Conservation (phyloP, 257 asterid genomes). For the Prunella vulgaris region DNA sequence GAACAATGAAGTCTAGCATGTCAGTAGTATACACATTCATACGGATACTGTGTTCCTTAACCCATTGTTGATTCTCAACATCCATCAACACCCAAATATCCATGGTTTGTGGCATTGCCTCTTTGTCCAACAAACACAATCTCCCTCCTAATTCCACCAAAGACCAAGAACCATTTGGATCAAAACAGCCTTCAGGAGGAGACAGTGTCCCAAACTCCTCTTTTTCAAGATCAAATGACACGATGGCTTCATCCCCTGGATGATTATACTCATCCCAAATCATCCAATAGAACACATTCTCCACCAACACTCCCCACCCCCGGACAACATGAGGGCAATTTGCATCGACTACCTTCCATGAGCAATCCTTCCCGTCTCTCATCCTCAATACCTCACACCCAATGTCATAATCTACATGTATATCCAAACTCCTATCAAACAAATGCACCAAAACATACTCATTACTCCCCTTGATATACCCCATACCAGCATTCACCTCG, state of each 20-base stretch:
- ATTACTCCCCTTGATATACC: constrained; percentile 39
- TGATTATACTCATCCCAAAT: constrained; percentile 49
- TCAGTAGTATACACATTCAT: constrained; percentile 32
- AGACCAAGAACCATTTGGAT: constrained; percentile 41
- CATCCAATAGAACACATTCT: constrained; percentile 52
- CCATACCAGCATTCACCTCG: constrained; percentile 54
- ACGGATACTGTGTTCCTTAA: constrained; percentile 35
- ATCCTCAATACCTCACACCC: constrained; percentile 52
- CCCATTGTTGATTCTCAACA: constrained; percentile 38
- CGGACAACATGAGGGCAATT: constrained; percentile 46
- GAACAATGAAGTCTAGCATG: constrained; percentile 28
- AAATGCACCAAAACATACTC: constrained; percentile 58
- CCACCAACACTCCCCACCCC: constrained; percentile 57
- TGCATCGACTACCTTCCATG: constrained; percentile 44
- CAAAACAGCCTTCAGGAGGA: constrained; percentile 52
- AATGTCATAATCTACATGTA: constrained; percentile 44
- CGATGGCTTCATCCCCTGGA: constrained; percentile 39
- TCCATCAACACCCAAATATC: constrained; percentile 57
- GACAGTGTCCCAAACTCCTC: constrained; percentile 43
- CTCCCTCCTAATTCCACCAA: constrained; percentile 49
- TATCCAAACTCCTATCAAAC: constrained; percentile 47
- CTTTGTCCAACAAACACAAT: constrained; percentile 44
- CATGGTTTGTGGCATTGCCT: constrained; percentile 27
- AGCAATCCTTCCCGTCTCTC: constrained; percentile 30
- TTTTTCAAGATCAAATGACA: constrained; percentile 42